These are phyloP conservation scores for Alternaria viburni DNA, from an alignment of 2,329 filamentous ascomycete genomes.

Conservation along the genomic window DNA sequence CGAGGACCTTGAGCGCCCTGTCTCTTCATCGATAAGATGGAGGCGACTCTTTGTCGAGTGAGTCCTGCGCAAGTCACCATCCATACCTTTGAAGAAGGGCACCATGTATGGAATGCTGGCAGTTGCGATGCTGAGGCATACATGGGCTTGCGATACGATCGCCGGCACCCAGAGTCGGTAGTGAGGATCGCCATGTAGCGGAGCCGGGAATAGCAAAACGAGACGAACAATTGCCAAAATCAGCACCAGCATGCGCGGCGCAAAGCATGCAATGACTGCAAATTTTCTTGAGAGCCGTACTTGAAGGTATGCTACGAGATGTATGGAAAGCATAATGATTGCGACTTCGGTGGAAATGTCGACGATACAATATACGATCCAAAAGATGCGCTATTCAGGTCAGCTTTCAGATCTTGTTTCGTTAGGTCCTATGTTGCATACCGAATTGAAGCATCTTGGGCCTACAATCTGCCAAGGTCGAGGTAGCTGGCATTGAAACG, in stretches of 20 bases:
- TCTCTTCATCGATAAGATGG: conserved; percentile 9
- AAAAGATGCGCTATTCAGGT: conserved; percentile 37
- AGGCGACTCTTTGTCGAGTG: conserved; percentile 18
- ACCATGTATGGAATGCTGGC: conserved; percentile 45
- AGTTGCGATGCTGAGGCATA: conserved; percentile 39
- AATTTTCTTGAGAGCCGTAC: conserved; percentile 32
- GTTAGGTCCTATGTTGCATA: conserved; percentile 16
- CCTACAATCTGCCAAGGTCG: conserved; percentile 38
- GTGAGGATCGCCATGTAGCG: conserved; percentile 30
- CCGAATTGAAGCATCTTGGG: conserved; percentile 37
- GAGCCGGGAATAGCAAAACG: conserved; percentile 38
- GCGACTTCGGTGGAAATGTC: conserved; percentile 41
- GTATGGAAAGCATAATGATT: conserved; percentile 40
- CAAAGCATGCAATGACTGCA: conserved; percentile 41
- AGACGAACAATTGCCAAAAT: conserved; percentile 35
- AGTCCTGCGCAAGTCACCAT: conserved; percentile 22
- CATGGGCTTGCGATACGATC: conserved; percentile 36
- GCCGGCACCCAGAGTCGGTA: conserved; percentile 38
- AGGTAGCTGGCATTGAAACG: conserved; percentile 42
- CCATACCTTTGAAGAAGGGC: conserved; percentile 33
- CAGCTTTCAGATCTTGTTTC: conserved; percentile 9
- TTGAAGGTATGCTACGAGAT: conserved; percentile 37
- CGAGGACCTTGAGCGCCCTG: conserved; percentile 10
- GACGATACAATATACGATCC: conserved; percentile 43
- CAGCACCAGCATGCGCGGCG: conserved; percentile 38